Conservation (phyloP, 352 stramenopile species). For the Phytophthora sansomeana region DNA sequence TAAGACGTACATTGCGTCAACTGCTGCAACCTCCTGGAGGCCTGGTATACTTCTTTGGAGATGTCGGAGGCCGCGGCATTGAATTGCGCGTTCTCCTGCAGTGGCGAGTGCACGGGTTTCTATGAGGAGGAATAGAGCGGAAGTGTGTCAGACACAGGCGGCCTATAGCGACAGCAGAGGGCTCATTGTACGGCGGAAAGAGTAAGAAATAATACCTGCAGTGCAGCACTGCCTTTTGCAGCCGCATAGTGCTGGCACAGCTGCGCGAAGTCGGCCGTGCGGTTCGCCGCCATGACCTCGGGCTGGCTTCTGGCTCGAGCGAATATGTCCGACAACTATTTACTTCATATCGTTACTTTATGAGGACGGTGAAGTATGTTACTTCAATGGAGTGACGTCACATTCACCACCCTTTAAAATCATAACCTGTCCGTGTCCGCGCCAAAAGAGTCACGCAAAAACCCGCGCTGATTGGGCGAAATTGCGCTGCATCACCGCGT, state of each 20-base stretch:
- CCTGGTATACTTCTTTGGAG: slow-evolving; percentile 85
- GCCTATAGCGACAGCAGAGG: not conserved
- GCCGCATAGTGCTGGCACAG: slow-evolving; percentile 66
- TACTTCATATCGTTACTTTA: not conserved
- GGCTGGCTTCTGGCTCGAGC: slow-evolving; percentile 5
- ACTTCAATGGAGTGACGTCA: too few relatives aligned
- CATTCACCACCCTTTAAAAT: too few relatives aligned
- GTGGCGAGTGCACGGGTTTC: slow-evolving; percentile 54
- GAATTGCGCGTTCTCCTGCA: slow-evolving; percentile 84
- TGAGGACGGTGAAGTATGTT: not conserved
- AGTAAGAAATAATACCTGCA: slow-evolving; percentile 30
- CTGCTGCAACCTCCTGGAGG: slow-evolving; percentile 83
- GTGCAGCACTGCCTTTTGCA: slow-evolving; percentile 33
- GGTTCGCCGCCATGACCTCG: slow-evolving; percentile 66
- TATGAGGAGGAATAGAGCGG: slow-evolving; percentile 5
- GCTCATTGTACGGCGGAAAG: not conserved
- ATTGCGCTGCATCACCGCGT: too few relatives aligned
- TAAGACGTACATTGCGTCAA: slow-evolving; percentile 70
- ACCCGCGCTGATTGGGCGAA: too few relatives aligned
- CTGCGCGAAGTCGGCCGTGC: slow-evolving; percentile 72
- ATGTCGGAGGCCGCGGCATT: slow-evolving; percentile 83
- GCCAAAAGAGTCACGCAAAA: too few relatives aligned
- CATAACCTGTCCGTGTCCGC: too few relatives aligned
- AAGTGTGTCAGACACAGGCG: slow-evolving; percentile 12
- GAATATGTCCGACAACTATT: not conserved